Percentiles rank a stretch among this genome's conserved stretches.
Conservation (phyloP, 257 asterid species). For the Echium plantagineum region DNA sequence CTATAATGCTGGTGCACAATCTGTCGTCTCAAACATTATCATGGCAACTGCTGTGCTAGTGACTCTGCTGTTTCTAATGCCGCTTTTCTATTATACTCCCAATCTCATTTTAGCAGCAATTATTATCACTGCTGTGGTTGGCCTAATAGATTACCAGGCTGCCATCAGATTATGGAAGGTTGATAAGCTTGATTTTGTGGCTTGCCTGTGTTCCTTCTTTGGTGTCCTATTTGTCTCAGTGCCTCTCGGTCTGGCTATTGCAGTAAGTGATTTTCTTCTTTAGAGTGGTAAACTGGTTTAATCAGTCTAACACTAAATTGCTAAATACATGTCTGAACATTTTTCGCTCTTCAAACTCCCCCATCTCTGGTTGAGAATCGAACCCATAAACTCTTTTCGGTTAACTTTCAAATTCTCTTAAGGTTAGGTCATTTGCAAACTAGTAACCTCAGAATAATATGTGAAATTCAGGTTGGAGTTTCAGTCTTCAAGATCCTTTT, state of each 20-base stretch:
- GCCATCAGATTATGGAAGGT: conserved; percentile 77
- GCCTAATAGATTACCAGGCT: conserved; percentile 67
- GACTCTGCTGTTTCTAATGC: conserved; percentile 81
- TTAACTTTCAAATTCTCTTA: not conserved
- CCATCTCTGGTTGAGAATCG: conserved; percentile 12
- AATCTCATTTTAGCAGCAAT: conserved; percentile 73
- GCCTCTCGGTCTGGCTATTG: conserved; percentile 83
- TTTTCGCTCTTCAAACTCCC: too few relatives aligned
- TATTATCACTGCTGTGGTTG: conserved; percentile 78
- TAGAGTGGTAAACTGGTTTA: too few relatives aligned
- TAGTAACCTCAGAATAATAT: not conserved
- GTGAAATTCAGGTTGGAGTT: conserved; percentile 57
- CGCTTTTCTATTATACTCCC: conserved; percentile 80
- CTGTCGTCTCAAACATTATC: conserved; percentile 68
- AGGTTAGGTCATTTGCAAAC: conserved; percentile 28
- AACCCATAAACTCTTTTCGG: not conserved
- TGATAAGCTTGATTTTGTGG: conserved; percentile 82
- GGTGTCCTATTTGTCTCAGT: conserved; percentile 96
- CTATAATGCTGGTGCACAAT: conserved; percentile 79
- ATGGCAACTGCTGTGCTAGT: conserved; percentile 76
- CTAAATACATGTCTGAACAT: too few relatives aligned
- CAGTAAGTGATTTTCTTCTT: conserved; percentile 36
- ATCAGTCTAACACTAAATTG: too few relatives aligned
- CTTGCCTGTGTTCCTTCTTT: conserved; percentile 68
- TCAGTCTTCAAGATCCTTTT: conserved; percentile 84